Conservation (phyloP, 768 basidiomycete species). For the Floccularia luteovirens region DNA sequence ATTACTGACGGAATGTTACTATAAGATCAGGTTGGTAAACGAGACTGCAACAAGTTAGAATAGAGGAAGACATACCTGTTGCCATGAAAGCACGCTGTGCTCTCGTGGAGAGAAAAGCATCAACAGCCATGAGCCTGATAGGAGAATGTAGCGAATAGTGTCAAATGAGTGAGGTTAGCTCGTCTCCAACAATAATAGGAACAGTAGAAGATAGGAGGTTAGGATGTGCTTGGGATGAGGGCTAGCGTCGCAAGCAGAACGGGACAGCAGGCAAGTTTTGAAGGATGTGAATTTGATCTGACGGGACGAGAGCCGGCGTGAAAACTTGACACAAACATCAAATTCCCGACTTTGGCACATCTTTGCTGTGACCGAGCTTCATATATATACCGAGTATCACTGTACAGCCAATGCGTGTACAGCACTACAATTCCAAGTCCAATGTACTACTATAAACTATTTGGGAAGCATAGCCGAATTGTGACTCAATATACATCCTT, state of each 20-base stretch:
- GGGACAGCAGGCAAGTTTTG: no score
- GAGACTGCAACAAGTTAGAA: slow-evolving; percentile 5
- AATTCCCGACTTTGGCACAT: not conserved
- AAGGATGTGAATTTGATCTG: no score
- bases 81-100: slow-evolving; percentile 67
- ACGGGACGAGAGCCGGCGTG: no score
- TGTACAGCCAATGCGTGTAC: no score
- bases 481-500: slow-evolving; percentile 36
- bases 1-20: slow-evolving; percentile 56
- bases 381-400: no score
- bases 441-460: no score
- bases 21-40: slow-evolving; percentile 7
- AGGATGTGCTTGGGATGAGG: not conserved
- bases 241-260: no score
- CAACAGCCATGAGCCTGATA: slow-evolving; percentile 48
- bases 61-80: slow-evolving; percentile 43
- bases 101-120: slow-evolving; percentile 64
- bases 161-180: not conserved
- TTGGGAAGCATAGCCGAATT: not conserved
- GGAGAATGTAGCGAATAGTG: not conserved
- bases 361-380: slow-evolving; percentile 1
- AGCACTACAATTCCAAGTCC: no score
- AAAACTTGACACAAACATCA: not conserved
- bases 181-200: slow-evolving; percentile 6
- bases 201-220: slow-evolving; percentile 5